These are phyloP conservation scores for Solanum phureja DNA, from an alignment of 257 asterid genomes.

Conservation along the genomic window DNA sequence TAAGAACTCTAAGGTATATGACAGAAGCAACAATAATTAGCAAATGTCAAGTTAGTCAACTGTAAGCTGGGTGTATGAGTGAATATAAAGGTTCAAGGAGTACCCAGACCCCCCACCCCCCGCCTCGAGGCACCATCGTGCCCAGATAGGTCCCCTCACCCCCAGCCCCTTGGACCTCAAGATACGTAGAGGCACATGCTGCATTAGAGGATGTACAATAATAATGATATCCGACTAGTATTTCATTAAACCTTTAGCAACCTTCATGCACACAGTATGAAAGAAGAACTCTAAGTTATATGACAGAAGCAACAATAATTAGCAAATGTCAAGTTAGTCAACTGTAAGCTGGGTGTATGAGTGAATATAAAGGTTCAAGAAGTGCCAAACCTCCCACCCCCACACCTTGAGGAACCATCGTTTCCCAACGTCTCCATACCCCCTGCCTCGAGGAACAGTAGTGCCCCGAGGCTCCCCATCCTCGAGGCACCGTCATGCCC, in stretches of 20 bases:
- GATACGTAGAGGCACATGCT: slow-evolving; percentile 84
- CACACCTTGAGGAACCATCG: too few relatives aligned
- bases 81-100: too few relatives aligned
- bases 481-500: too few relatives aligned
- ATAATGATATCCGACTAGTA: slow-evolving; percentile 83
- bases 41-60: not conserved
- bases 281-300: not conserved
- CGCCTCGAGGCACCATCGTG: too few relatives aligned
- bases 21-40: not conserved
- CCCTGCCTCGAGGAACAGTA: too few relatives aligned
- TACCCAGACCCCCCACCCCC: too few relatives aligned
- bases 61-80: not conserved
- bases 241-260: slow-evolving; percentile 84
- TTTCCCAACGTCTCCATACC: too few relatives aligned
- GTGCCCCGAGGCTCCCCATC: too few relatives aligned
- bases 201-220: slow-evolving; percentile 93
- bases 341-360: not conserved
- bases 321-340: not conserved
- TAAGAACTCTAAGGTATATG: not conserved
- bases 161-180: slow-evolving; percentile 74
- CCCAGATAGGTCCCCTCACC: too few relatives aligned
- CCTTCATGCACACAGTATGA: slow-evolving; percentile 44
- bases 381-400: not conserved
- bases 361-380: not conserved
- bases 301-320: not conserved